Percentiles rank a stretch among this genome's conserved stretches.
Evolutionary conservation across 1,139 yeast genomes (phyloP).

Genomic region (Pichia sp.): DNA sequence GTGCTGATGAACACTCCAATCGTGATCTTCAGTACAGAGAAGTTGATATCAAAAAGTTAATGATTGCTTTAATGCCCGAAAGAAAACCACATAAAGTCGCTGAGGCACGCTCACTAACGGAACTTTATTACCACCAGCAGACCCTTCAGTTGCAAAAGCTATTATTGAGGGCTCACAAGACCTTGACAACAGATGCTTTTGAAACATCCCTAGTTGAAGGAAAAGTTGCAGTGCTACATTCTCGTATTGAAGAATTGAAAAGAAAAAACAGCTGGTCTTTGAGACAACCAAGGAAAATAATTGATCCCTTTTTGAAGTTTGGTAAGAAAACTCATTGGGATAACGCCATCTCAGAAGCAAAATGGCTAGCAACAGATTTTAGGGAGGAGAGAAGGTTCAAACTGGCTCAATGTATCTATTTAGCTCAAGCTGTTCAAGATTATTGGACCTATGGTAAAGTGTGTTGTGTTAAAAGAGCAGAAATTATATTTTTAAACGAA

Average conservation of each 20-base stretch:
- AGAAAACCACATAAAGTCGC: constrained; percentile 46
- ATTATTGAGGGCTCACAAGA: constrained; percentile 81
- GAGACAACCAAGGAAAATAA: constrained; percentile 70
- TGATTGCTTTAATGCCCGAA: constrained; percentile 43
- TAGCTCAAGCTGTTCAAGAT: constrained; percentile 71
- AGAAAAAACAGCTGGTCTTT: constrained; percentile 88
- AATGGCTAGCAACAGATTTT: constrained; percentile 82
- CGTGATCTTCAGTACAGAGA: constrained; percentile 32
- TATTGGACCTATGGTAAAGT: constrained; percentile 74
- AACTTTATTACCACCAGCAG: constrained; percentile 80
- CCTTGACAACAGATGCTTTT: constrained; percentile 76
- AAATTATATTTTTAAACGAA: constrained; percentile 28
- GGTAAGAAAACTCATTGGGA: constrained; percentile 60
- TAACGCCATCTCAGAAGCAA: constrained; percentile 66
- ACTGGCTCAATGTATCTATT: constrained; percentile 60
- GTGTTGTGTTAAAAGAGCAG: constrained; percentile 53
- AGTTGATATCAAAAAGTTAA: constrained; percentile 36
- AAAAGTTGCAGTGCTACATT: constrained; percentile 84
- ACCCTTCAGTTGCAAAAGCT: constrained; percentile 79
- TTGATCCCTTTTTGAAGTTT: constrained; percentile 55
- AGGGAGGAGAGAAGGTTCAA: constrained; percentile 67
- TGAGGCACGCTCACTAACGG: constrained; percentile 68
- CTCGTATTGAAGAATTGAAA: constrained; percentile 88
- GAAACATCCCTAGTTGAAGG: constrained; percentile 90
- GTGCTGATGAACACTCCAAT: constrained; percentile 27